Conservation (phyloP, 2,329 filamentous ascomycete genomes). For the Sclerotiophoma versabilis region DNA sequence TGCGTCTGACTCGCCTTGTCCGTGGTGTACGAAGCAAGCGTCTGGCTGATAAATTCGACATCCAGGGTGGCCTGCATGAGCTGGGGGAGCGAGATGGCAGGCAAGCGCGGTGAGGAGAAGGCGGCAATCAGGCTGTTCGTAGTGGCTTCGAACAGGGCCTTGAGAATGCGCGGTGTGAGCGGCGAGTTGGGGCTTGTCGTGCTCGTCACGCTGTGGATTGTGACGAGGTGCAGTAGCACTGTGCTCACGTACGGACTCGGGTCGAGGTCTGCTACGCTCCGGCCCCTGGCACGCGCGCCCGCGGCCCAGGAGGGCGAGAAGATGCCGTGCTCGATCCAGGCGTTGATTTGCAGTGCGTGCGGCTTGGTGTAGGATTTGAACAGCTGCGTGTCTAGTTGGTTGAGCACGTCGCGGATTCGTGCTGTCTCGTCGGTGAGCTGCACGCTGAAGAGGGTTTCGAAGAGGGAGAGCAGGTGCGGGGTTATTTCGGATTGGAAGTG, state of each 20-base stretch:
- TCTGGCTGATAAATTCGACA: slow-evolving; percentile 96
- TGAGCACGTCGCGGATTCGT: slow-evolving; percentile 87
- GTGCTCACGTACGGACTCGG: slow-evolving; percentile 91
- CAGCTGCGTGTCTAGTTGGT: slow-evolving; percentile 87
- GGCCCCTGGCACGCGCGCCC: not conserved
- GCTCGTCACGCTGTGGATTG: slow-evolving; percentile 79
- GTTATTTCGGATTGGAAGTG: slow-evolving; percentile 82
- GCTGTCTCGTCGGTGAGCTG: slow-evolving; percentile 93
- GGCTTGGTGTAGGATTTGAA: slow-evolving; percentile 93
- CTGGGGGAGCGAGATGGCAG: slow-evolving; percentile 75
- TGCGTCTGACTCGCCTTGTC: slow-evolving; percentile 82
- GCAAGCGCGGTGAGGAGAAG: slow-evolving; percentile 64
- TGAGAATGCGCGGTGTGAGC: slow-evolving; percentile 81
- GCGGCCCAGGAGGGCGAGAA: slow-evolving; percentile 72
- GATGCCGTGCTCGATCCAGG: slow-evolving; percentile 77
- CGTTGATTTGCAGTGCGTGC: slow-evolving; percentile 58
- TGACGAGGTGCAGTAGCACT: slow-evolving; percentile 81
- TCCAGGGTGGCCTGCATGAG: slow-evolving; percentile 98
- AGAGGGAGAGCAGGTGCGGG: slow-evolving; percentile 86
- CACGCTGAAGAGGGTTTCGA: slow-evolving; percentile 92
- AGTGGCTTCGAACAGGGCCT: slow-evolving; percentile 83
- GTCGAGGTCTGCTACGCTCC: slow-evolving; percentile 64
- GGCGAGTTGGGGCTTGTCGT: slow-evolving; percentile 63
- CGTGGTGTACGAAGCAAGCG: slow-evolving; percentile 86
- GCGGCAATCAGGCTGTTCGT: slow-evolving; percentile 81